Base-by-base conservation (phyloP, 176 grass and related monocot species). In the Hordeum marinum region DNA sequence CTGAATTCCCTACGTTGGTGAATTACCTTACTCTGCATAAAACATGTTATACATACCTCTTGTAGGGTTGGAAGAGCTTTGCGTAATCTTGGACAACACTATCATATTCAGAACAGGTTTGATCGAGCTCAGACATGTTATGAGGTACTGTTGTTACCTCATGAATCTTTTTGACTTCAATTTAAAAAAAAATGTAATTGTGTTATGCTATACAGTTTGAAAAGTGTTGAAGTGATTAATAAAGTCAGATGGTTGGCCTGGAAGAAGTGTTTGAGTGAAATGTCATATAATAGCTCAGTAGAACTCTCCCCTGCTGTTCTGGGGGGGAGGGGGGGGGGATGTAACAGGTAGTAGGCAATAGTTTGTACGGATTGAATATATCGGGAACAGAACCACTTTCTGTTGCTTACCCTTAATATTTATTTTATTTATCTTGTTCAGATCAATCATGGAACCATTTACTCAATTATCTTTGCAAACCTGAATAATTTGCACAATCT, bases 61-160 rank as follows among this genome's bases (percentile, higher is more conserved):
- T 84, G 37, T 85, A 98, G 96, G 37, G 89, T 98, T 63, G 96
- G 88, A 59, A 89, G 81, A 67, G 88, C 89, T 83, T 84, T 95
- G 85, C 91, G 79, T 90, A 98, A 78, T 85, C 87, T 98, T 78
- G 96, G 96, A 25, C 85, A 84, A 31, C 87, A 88, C 75, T 95
- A 98, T 82, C 80, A 95, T 79, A 45, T 87, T 78, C 91, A 95
- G 48, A 46, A 21, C 67, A 95, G 83, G 62, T 82, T 95, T 90
- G 65, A 88, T 83, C 83, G 90, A 90, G 96, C 96, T 72, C 88
- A 81, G 76, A 81, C 88, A 78, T 95, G 78, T 87, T 95, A 94
- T 81, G 91, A 98, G 93, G 96, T 98, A 92, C 50, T 57, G 26
- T 82, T 82, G 50, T 71, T 3, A 41, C 37, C 72, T 65, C 18